phyloP scores from a whole-genome alignment of 2,329 filamentous ascomycete genomes.

The Sclerotinia trifoliorum region DNA sequence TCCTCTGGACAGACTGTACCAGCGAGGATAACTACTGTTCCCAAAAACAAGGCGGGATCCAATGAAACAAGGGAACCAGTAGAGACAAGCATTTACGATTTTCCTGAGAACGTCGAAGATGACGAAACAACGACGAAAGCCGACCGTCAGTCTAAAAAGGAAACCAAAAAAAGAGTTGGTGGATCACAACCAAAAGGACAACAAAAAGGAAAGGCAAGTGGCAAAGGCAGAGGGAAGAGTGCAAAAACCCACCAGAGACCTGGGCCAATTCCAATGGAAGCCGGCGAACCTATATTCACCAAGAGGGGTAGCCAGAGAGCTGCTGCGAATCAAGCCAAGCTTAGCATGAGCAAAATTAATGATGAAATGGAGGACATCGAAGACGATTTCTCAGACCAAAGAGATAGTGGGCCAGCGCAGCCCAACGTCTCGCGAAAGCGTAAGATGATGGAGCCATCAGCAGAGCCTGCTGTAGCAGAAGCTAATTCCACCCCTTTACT shows the following conservation, averaged over 20 bases:
- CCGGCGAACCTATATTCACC: background rate
- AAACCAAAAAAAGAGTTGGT: background rate
- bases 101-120: conserved; percentile 10
- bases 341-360: conserved; percentile 13
- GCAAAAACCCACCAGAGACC: background rate
- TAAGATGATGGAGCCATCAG: background rate
- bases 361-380: conserved; percentile 5
- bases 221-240: conserved; percentile 3
- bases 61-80: background rate
- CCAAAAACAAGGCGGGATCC: background rate
- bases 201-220: background rate
- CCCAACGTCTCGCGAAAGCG: conserved; percentile 23
- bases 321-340: conserved; percentile 15
- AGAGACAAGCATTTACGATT: conserved; percentile 15
- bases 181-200: conserved; percentile 3
- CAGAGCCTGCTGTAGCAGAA: background rate
- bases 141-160: background rate
- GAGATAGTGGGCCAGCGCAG: background rate
- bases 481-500: background rate
- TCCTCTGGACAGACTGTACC: background rate
- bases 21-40: background rate
- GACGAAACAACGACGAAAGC: background rate
- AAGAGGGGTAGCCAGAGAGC: conserved; percentile 14
- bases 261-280: background rate
- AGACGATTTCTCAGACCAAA: conserved; percentile 1